Conservation (phyloP, 768 basidiomycete species). For the Pleurotus ostreatus region DNA sequence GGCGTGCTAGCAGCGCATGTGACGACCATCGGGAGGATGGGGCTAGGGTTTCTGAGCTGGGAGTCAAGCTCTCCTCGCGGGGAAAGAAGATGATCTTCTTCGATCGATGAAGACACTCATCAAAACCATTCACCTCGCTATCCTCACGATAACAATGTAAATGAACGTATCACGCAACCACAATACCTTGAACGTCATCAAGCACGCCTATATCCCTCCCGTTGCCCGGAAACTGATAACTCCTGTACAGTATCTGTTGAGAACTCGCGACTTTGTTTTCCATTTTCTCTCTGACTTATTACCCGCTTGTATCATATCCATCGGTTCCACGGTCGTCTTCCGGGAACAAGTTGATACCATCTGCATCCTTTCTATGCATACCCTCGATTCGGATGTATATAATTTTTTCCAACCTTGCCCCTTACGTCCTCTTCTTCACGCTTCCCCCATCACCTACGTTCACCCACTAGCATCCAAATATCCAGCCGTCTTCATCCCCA, state of each 20-base stretch:
- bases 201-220: background rate
- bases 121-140: background rate
- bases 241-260: background rate
- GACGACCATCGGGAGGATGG: conserved; percentile 11
- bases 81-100: conserved; percentile 9
- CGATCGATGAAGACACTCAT: conserved; percentile 7
- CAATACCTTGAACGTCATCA: background rate
- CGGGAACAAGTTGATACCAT: conserved; percentile 4
- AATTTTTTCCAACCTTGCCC: background rate
- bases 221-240: too few relatives aligned
- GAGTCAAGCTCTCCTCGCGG: conserved; percentile 10
- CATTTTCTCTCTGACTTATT: background rate
- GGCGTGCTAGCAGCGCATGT: conserved; percentile 18
- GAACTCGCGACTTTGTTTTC: background rate
- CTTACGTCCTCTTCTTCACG: background rate
- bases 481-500: background rate
- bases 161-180: background rate
- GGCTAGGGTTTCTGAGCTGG: conserved; percentile 11
- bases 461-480: background rate
- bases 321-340: background rate
- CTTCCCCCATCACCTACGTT: background rate
- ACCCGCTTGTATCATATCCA: conserved; percentile 3
- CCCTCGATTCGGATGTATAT: conserved; percentile 8
- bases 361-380: conserved; percentile 7
- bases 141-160: conserved; percentile 1